Conservation (phyloP, 2,329 filamentous ascomycete species). For the Verticillium klebahnii region DNA sequence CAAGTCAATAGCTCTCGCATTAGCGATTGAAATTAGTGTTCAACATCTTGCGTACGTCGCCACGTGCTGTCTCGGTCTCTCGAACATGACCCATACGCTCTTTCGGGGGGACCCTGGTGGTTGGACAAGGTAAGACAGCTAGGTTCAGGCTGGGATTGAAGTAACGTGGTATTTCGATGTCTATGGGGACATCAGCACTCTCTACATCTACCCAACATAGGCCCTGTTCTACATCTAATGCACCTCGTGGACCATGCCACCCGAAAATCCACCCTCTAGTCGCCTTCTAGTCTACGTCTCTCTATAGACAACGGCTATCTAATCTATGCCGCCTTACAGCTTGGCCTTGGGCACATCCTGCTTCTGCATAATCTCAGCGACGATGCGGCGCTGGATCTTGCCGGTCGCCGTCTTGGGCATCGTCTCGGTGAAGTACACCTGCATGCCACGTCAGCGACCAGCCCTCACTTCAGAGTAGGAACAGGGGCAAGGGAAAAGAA, state of each 20-base stretch:
- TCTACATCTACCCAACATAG: background rate
- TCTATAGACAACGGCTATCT: background rate
- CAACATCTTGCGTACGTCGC: too few species aligned
- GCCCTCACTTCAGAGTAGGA: background rate
- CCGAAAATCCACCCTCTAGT: background rate
- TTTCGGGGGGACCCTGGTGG: too few species aligned
- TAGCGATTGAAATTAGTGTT: too few species aligned
- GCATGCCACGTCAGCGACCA: constrained; percentile 8
- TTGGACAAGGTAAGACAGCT: too few species aligned
- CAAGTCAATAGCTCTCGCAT: too few species aligned
- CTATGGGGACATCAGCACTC: background rate
- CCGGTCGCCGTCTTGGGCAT: constrained; percentile 94
- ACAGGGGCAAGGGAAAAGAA: background rate
- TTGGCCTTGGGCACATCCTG: constrained; percentile 52
- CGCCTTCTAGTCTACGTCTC: background rate
- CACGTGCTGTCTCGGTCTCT: too few species aligned
- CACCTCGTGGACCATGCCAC: background rate
- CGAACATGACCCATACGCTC: too few species aligned
- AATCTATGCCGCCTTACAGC: constrained; percentile 32
- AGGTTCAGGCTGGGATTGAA: too few species aligned
- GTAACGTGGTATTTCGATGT: too few species aligned
- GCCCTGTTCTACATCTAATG: background rate
- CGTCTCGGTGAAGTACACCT: constrained; percentile 75
- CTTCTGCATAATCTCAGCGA: constrained; percentile 82
- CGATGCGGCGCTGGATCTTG: constrained; percentile 80